phyloP scores from a whole-genome alignment of 495 filamentous ascomycete genomes.

The Cenococcum geophilum region DNA sequence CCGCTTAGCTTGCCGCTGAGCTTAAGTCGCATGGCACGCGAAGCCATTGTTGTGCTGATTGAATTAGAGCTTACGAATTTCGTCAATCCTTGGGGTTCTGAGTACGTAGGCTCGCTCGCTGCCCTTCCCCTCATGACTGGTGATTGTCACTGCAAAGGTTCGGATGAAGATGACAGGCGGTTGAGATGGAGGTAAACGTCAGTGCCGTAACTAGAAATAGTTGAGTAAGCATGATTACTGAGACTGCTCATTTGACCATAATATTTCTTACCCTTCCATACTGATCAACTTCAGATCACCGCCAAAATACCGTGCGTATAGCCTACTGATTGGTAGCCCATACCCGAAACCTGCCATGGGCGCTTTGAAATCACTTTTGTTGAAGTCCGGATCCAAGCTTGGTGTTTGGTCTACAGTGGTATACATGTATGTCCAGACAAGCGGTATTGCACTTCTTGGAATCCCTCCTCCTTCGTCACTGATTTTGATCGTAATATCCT shows the following conservation, averaged over 20 bases:
- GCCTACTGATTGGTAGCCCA: slow-evolving; percentile 81
- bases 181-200: slow-evolving; percentile 98
- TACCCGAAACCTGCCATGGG: slow-evolving; percentile 99
- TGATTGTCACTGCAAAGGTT: slow-evolving; percentile 97
- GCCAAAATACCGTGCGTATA: slow-evolving; percentile 96
- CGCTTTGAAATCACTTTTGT: slow-evolving; percentile 98
- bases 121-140: slow-evolving; percentile 81
- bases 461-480: slow-evolving; percentile 96
- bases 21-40: slow-evolving; percentile 46
- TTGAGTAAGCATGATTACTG: background rate
- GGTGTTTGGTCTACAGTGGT: slow-evolving; percentile 96
- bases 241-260: too few species aligned
- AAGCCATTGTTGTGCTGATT: slow-evolving; percentile 24
- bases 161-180: slow-evolving; percentile 86
- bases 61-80: slow-evolving; percentile 40
- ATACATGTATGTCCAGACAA: slow-evolving; percentile 99
- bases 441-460: slow-evolving; percentile 78
- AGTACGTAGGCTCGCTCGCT: slow-evolving; percentile 36
- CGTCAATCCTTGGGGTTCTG: slow-evolving; percentile 78
- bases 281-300: slow-evolving; percentile 96
- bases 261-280: slow-evolving; percentile 92
- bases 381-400: slow-evolving; percentile 91
- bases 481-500: slow-evolving; percentile 98
- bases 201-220: slow-evolving; percentile 73
- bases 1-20: slow-evolving; percentile 53